Base-by-base conservation (phyloP, 176 grass and related monocot species). In the Poa pratensis region DNA sequence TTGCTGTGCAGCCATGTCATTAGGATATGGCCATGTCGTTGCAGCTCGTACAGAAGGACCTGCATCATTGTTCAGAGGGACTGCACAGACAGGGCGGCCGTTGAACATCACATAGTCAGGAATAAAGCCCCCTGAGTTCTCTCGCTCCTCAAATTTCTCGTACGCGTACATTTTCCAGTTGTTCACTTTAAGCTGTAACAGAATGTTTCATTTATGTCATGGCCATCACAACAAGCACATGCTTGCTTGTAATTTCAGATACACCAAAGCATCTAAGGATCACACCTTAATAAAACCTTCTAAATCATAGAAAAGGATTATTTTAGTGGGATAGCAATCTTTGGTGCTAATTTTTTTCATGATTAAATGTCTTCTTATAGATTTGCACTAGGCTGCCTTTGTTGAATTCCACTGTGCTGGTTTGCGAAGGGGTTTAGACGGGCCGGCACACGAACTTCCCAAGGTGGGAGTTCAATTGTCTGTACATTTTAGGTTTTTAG, bases 171-270 rank as follows among this genome's bases (percentile, higher is more conserved):
- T 3, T 62, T 62, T 79, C 76, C 76, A 79, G 34, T 45, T 27
- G 55, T 79, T 45, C 37, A 62, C 13, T 27, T 27, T 79, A 79
- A 7, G 76, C 76, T 79, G 57, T 6, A 79, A 79, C 14, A 79
- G 7, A 62, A 79, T 45, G 15, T 22, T 67, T 43, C 76, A 58
- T 5, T 24, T 43, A 24, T 45, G 5, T 35, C 16, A 67, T 42
- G 7, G 18, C 35, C 18, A 20, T 40, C 16, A n/a, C 18, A 69
- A 42, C 39, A 71, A 23, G 0, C 4, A 40, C 3, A 40, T 69
- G 3, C 15, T 75, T 75, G 7, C 16, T 19, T 22, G 39, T 69
- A 40, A 16, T 26, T 73, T 24, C 26, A 42, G n/a, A 45, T 42
- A 59, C 32, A 60, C 20, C 5, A 34, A 78, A 64, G 8, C 60